Evolutionary conservation across 768 basidiomycete species (phyloP).

Genomic region (Lenzites betulinus): DNA sequence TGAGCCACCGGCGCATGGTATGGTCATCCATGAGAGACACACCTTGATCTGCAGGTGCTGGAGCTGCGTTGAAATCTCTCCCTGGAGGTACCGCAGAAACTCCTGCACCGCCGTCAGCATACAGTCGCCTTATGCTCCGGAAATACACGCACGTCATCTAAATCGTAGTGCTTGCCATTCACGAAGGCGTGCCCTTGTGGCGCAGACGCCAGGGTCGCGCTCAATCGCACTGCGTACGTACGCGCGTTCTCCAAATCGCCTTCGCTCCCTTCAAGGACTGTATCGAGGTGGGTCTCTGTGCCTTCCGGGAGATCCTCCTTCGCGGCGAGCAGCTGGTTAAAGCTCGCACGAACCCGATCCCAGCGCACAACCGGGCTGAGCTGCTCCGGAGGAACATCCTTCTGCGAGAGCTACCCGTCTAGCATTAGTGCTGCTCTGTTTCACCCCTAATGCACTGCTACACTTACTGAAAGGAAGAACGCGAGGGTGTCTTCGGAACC

Average conservation of each 20-base stretch:
- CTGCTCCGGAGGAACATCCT: conserved; percentile 33
- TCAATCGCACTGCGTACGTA: conserved; percentile 62
- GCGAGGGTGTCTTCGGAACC: conserved; percentile 64
- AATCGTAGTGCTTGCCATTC: conserved; percentile 79
- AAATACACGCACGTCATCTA: conserved; percentile 61
- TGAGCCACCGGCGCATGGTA: too few species aligned
- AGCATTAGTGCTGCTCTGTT: neutral
- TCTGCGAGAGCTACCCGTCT: conserved; percentile 39
- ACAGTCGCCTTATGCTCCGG: too few species aligned
- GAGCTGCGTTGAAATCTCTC: conserved; percentile 57
- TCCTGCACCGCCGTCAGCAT: conserved; percentile 44
- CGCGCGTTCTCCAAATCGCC: conserved; percentile 42
- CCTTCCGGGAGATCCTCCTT: conserved; percentile 27
- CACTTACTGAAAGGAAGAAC: conserved; percentile 44
- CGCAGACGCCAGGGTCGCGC: conserved; percentile 41
- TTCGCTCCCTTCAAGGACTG: conserved; percentile 37
- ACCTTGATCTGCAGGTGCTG: conserved; percentile 77
- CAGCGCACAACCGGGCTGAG: conserved; percentile 43
- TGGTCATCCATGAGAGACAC: conserved; percentile 22
- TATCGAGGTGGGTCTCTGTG: conserved; percentile 38
- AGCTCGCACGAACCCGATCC: conserved; percentile 43
- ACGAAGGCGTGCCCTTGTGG: conserved; percentile 74
- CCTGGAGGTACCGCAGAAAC: conserved; percentile 65
- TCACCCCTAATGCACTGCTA: neutral
- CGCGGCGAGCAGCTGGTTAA: conserved; percentile 38